Evolutionary conservation across 345 rosid genomes (phyloP).

Genomic region (Leavenworthia alabamica): DNA sequence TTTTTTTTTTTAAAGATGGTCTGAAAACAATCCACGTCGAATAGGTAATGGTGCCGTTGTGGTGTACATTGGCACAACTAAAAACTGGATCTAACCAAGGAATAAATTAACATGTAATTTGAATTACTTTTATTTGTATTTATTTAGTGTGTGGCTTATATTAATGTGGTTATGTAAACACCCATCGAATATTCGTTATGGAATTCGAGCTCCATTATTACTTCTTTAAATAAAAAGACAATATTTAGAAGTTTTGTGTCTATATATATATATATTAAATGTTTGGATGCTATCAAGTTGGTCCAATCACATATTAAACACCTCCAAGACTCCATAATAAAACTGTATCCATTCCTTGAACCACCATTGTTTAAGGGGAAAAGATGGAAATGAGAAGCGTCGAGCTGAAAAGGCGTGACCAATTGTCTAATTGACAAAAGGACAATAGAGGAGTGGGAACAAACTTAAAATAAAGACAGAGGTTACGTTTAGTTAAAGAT

Average conservation of each 20-base stretch:
- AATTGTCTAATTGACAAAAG: conserved; percentile 20
- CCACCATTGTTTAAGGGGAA: no score
- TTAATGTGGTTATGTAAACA: no score
- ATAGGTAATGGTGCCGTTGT: neutral
- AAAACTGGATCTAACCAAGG: neutral
- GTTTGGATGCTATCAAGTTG: no score
- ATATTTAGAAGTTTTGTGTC: neutral
- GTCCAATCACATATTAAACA: no score
- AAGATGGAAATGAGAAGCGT: conserved; percentile 1
- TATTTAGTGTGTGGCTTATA: neutral
- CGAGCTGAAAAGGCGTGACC: conserved; percentile 23
- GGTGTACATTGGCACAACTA: neutral
- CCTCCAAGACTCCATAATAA: no score
- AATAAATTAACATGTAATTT: neutral
- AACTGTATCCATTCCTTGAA: no score
- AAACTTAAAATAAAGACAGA: neutral
- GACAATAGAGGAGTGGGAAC: no score
- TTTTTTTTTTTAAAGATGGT: no score
- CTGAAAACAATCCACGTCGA: neutral
- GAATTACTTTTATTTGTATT: neutral
- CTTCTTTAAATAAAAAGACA: neutral
- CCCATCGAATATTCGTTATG: no score
- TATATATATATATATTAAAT: no score
- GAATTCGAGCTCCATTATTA: neutral
- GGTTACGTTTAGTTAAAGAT: no score